Evolutionary conservation across 257 asterid species (phyloP), one percentile per base, ranked within the genome.

Genomic region (Lavandula angustifolia): DNA sequence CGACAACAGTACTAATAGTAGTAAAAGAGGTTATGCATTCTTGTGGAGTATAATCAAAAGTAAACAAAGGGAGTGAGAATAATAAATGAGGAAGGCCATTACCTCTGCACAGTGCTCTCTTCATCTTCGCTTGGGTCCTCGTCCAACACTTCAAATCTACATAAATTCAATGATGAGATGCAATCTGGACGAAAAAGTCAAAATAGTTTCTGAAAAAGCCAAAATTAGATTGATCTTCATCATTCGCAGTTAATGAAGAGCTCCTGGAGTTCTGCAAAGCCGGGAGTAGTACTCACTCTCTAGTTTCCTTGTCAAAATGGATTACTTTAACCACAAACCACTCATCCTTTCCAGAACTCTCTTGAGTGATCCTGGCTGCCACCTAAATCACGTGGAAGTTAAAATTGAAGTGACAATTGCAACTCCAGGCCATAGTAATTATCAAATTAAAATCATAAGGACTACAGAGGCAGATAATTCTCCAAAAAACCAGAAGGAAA

Each of bases 51-150:
- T n/a, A 64, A 48, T 54, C 55, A 54, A 63, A 59, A 22, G 14
- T 27, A 37, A 5, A 54, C 9, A 52, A 42, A 54, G 10, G 5
- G 44, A 53, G 8, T 3, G 48, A 50, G 46, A 52, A 13, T 3
- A 46, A 32, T 68, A 40, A 52, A 57, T 34, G 3, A 37, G 0
- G 27, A 46, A 55, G 50, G 34, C 12, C 33, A 71, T 49, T 67
- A 87, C 98, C 91, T 94, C 74, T 86, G 99, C 57, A 84, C 95
- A 12, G 87, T 83, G 71, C 94, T 83, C 72, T 94, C 99, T 85
- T 94, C 99, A 35, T 94, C 98, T 56, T 94, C 99, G 34, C 96
- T 96, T 4, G 98, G 97, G 58, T 94, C 98, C 78, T 94, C 99
- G 50, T 94, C 99, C 66, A 94, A 72, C 50, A 94, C 99, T 77